Evolutionary conservation across 495 filamentous ascomycete species (phyloP).

Genomic region (Thermochaetoides thermophila): DNA sequence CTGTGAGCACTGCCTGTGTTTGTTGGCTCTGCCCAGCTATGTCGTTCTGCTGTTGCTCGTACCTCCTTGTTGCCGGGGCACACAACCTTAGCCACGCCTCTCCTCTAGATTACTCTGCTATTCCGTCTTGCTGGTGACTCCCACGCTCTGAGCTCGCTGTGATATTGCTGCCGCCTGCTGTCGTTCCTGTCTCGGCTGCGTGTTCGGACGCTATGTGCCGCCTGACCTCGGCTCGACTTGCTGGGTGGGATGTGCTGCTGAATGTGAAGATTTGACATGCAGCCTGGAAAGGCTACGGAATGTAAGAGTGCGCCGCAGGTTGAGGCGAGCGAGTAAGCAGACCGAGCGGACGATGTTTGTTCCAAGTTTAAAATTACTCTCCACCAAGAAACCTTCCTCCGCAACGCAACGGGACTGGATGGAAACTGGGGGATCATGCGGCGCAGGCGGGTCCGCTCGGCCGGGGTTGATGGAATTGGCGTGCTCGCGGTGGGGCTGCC

Average conservation of each 20-base stretch:
- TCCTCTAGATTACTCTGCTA: no score
- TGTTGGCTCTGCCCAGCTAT: neutral
- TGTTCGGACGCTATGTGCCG: neutral
- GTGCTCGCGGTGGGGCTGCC: no score
- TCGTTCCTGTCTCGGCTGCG: neutral
- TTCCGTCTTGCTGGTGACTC: neutral
- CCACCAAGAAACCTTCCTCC: slow-evolving; percentile 1
- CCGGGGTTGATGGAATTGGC: no score
- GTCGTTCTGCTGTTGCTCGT: neutral
- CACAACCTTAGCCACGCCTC: no score
- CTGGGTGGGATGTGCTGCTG: slow-evolving; percentile 1
- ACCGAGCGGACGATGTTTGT: slow-evolving; percentile 3
- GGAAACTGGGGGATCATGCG: no score
- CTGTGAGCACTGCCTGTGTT: slow-evolving; percentile 1
- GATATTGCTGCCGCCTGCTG: no score
- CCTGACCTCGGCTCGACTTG: slow-evolving; percentile 4
- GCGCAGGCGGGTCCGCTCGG: no score
- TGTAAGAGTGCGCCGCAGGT: slow-evolving; percentile 4
- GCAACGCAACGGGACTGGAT: no score
- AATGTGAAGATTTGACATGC: neutral
- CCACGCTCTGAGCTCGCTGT: no score
- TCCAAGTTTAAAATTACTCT: slow-evolving; percentile 10
- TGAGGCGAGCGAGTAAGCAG: slow-evolving; percentile 1
- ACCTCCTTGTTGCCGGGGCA: no score
- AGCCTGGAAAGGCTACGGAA: neutral